A percentile compares a stretch with the other conserved stretches of the same genome.
phyloP scores from a whole-genome alignment of 2,329 filamentous ascomycete genomes.

The Lojkania enalia region DNA sequence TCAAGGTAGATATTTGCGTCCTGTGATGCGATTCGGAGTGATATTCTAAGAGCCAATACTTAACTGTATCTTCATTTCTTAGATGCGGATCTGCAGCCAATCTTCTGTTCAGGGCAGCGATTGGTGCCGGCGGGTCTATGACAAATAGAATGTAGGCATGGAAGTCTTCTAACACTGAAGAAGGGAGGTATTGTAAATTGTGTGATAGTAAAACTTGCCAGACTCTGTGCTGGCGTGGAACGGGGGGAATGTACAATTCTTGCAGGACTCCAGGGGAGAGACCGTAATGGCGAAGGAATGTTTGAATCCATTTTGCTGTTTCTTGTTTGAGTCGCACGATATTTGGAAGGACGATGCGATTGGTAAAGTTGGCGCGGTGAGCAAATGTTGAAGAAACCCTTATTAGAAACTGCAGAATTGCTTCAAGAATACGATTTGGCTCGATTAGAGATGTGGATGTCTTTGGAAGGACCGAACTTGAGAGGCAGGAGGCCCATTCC shows the following conservation, averaged over 20 bases:
- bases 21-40: no score
- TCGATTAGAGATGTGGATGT: neutral
- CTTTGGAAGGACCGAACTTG: slow-evolving; percentile 1
- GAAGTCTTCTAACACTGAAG: slow-evolving; percentile 27
- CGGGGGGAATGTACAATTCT: slow-evolving; percentile 13
- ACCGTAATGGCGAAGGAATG: slow-evolving; percentile 32
- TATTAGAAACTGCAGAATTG: slow-evolving; percentile 14
- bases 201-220: slow-evolving; percentile 9
- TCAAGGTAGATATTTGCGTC: no score
- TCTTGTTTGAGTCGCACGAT: slow-evolving; percentile 19
- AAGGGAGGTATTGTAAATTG: slow-evolving; percentile 15
- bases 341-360: slow-evolving; percentile 27
- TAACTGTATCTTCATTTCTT: no score
- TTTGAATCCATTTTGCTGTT: slow-evolving; percentile 21
- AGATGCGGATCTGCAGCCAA: no score
- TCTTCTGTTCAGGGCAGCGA: slow-evolving; percentile 25
- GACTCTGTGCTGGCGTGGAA: slow-evolving; percentile 16
- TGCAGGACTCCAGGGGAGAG: slow-evolving; percentile 6
- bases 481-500: slow-evolving; percentile 35
- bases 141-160: slow-evolving; percentile 22
- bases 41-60: no score
- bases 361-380: slow-evolving; percentile 11
- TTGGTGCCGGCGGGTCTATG: slow-evolving; percentile 23
- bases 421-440: slow-evolving; percentile 8
- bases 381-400: neutral